Percentiles rank a stretch among this genome's conserved stretches.
Evolutionary conservation across 371 early-diverging fungal species (phyloP).

Genomic region (Quaeritorhiza haematococci): DNA sequence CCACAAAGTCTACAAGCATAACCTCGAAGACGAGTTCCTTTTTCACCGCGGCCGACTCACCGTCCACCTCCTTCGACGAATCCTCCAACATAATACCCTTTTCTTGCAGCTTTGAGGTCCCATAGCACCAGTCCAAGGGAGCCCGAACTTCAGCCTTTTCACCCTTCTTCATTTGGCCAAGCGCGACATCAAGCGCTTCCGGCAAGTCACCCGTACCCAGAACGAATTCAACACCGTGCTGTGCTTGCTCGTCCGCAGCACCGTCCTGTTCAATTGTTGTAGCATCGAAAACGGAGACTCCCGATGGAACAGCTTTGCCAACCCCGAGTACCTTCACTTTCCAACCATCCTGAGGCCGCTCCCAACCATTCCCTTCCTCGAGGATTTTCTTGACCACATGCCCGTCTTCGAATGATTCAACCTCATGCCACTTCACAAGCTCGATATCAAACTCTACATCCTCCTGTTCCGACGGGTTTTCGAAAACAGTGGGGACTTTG

Average conservation of each 20-base stretch:
- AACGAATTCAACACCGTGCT: conserved; percentile 3
- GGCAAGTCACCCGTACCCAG: conserved; percentile 12
- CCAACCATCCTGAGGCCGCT: conserved; percentile 8
- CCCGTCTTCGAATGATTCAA: conserved; percentile 13
- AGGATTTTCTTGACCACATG: conserved; percentile 14
- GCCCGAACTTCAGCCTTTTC: conserved; percentile 11
- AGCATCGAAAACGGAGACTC: not conserved
- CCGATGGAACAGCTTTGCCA: not conserved
- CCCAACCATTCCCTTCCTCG: conserved; percentile 16
- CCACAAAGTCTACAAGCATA: conserved; percentile 5
- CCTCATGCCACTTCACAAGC: conserved; percentile 10
- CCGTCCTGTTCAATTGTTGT: too few relatives aligned
- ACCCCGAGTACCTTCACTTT: not conserved
- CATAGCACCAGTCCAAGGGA: conserved; percentile 17
- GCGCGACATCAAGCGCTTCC: conserved; percentile 18
- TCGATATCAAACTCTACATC: conserved; percentile 13
- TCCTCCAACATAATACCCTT: not conserved
- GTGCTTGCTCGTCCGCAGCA: not conserved
- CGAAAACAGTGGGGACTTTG: conserved; percentile 2
- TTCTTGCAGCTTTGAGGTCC: conserved; percentile 4
- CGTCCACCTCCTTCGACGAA: not conserved
- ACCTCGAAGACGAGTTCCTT: conserved; percentile 6
- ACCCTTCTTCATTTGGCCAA: conserved; percentile 18
- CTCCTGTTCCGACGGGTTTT: not conserved
- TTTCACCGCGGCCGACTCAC: too few relatives aligned